These are phyloP conservation scores for Ganoderma meredithae DNA, from an alignment of 1,284 basidiomycete species.

Conservation along the genomic window DNA sequence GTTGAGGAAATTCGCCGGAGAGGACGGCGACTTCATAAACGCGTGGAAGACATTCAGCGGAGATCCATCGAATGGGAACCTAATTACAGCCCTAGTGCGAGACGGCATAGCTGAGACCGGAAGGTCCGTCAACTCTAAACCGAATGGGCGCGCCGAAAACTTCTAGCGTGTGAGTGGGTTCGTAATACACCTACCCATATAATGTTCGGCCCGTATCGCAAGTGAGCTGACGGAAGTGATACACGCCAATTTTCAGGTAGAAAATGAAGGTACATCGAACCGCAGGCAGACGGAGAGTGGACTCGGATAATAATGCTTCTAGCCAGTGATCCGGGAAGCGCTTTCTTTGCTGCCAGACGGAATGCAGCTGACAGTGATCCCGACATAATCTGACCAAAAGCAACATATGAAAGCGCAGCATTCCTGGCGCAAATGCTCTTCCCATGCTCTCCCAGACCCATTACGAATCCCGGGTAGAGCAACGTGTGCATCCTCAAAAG, in stretches of 20 bases:
- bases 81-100: neutral
- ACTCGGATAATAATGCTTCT: neutral
- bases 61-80: neutral
- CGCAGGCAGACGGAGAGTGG: neutral
- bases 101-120: neutral
- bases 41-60: neutral
- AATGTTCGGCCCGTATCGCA: neutral
- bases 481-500: neutral
- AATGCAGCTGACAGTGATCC: neutral
- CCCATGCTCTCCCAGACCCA: neutral
- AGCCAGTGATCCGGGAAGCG: neutral
- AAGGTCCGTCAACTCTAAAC: neutral
- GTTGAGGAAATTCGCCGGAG: neutral
- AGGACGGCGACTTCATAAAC: neutral
- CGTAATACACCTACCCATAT: neutral
- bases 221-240: neutral
- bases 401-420: neutral
- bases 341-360: neutral
- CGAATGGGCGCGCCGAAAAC: neutral
- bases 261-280: neutral
- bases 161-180: neutral
- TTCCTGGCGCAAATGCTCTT: neutral
- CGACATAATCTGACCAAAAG: neutral
- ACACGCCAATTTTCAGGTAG: neutral
- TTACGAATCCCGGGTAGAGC: neutral